A percentile compares a stretch with the other conserved stretches of the same genome.
phyloP scores from a whole-genome alignment of 306 rosid genomes.

The Pyrus communis region DNA sequence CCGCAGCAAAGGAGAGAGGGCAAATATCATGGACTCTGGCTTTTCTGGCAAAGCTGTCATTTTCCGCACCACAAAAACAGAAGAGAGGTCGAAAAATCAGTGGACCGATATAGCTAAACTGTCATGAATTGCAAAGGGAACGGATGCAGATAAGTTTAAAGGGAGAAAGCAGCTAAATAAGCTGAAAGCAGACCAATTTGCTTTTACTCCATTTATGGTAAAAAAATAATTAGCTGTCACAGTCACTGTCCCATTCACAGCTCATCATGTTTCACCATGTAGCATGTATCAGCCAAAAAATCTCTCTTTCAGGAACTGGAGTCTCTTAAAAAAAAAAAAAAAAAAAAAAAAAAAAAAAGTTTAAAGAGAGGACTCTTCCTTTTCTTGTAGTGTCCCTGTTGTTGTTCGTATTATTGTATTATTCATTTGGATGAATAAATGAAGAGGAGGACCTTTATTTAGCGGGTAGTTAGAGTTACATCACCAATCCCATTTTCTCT shows the following conservation, averaged over 20 bases:
- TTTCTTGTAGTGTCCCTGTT: background rate
- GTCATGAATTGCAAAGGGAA: background rate
- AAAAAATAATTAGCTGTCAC: slow-evolving; percentile 3
- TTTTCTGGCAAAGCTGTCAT: background rate
- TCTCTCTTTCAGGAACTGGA: background rate
- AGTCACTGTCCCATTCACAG: slow-evolving; percentile 18
- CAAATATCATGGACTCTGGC: background rate
- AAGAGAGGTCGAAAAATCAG: background rate
- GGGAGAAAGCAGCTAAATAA: background rate
- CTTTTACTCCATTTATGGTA: background rate
- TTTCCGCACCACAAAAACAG: background rate
- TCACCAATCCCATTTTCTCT: background rate
- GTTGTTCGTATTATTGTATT: background rate
- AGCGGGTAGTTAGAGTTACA: too few relatives aligned
- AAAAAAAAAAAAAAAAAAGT: too few relatives aligned
- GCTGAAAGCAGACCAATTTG: background rate
- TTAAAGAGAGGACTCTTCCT: background rate
- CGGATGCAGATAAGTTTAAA: background rate
- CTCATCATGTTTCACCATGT: slow-evolving; percentile 19
- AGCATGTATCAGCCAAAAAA: slow-evolving; percentile 19
- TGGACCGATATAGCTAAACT: background rate
- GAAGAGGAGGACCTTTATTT: background rate
- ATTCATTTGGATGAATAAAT: background rate
- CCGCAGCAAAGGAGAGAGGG: background rate
- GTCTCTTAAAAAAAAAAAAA: too few relatives aligned